Conservation (phyloP, 257 asterid species). For the Fraxinus quadrangulata region DNA sequence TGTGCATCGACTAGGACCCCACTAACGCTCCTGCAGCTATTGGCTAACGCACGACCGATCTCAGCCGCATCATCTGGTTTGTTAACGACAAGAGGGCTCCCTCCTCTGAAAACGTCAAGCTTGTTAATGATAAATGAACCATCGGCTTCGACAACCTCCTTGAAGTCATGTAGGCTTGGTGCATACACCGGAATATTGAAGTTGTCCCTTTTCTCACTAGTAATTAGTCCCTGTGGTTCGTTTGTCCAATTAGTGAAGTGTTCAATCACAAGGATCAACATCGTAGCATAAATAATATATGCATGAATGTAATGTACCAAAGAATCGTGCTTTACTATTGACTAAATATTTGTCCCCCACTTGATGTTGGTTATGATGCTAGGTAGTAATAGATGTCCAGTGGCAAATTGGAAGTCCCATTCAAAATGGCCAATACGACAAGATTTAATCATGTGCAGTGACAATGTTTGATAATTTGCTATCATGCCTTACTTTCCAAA, state of each 20-base stretch:
- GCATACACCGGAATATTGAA: constrained; percentile 95
- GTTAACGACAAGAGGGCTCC: constrained; percentile 89
- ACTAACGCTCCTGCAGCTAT: constrained; percentile 78
- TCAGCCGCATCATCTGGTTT: constrained; percentile 80
- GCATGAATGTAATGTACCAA: not conserved
- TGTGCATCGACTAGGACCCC: constrained; percentile 96
- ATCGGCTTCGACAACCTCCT: constrained; percentile 80
- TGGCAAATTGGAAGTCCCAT: not conserved
- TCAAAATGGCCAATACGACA: not conserved
- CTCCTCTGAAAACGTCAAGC: constrained; percentile 79
- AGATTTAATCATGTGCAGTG: not conserved
- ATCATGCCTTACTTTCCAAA: constrained; percentile 2
- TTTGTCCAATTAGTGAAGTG: not conserved
- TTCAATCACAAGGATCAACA: not conserved
- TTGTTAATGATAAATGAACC: constrained; percentile 69
- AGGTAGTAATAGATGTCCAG: not conserved
- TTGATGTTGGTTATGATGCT: not conserved
- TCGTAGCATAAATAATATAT: not conserved
- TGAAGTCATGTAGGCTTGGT: constrained; percentile 85
- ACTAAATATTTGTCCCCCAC: not conserved
- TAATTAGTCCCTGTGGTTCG: constrained; percentile 62
- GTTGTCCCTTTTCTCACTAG: constrained; percentile 68
- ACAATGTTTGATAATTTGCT: not conserved
- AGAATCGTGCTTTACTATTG: not conserved
- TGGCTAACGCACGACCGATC: constrained; percentile 85